Evolutionary conservation across 805 yeast genomes (phyloP).

Genomic region (Saturnispora sekii): DNA sequence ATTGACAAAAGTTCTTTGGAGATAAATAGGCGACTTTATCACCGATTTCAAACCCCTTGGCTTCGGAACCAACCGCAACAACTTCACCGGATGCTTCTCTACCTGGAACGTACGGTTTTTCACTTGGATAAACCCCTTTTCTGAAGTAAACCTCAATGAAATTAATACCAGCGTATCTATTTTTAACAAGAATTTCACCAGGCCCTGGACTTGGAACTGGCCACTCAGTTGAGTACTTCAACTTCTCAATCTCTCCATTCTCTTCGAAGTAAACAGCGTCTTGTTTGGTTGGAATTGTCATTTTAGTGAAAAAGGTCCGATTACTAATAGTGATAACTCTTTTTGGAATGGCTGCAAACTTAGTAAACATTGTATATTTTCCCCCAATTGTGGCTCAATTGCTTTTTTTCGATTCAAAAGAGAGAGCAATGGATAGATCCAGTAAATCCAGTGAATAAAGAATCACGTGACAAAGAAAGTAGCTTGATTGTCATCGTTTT

Average conservation of each 20-base stretch:
- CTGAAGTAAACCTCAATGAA: slow-evolving; percentile 80
- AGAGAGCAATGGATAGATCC: too few relatives aligned
- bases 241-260: slow-evolving; percentile 48
- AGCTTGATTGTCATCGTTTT: too few relatives aligned
- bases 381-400: too few relatives aligned
- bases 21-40: slow-evolving; percentile 58
- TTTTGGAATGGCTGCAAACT: neutral
- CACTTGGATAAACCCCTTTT: slow-evolving; percentile 59
- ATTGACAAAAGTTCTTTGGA: slow-evolving; percentile 60
- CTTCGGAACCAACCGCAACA: slow-evolving; percentile 53
- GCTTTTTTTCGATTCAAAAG: too few relatives aligned
- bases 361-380: neutral
- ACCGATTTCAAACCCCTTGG: slow-evolving; percentile 48
- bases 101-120: slow-evolving; percentile 58
- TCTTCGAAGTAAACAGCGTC: slow-evolving; percentile 46
- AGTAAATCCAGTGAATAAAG: neutral
- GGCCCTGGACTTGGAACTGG: slow-evolving; percentile 45
- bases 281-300: slow-evolving; percentile 41
- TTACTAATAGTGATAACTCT: neutral
- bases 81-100: slow-evolving; percentile 63
- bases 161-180: slow-evolving; percentile 70
- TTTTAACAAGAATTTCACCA: slow-evolving; percentile 60
- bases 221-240: slow-evolving; percentile 41
- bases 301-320: slow-evolving; percentile 2
- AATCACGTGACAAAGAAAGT: neutral